Base-by-base conservation (phyloP, 2,329 filamentous ascomycete species). In the Diplocarpon mali region DNA sequence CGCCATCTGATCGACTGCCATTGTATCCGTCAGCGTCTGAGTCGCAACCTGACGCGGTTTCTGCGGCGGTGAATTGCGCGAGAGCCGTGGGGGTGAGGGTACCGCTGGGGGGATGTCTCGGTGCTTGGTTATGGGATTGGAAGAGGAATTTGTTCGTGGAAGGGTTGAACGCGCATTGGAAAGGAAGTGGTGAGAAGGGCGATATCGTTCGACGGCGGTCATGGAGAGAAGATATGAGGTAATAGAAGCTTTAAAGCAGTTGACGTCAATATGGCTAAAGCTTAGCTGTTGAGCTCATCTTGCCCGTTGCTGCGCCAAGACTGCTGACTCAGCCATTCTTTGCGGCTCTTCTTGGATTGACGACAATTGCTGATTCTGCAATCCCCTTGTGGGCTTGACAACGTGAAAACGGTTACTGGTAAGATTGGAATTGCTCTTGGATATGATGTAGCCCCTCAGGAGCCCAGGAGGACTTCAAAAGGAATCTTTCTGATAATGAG, bases 121-220 rank as follows among this genome's bases (percentile, higher is more conserved):
- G 20, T 24, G 20, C 57, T 37, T 53, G 24, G 41, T 42, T 55
- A 72, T 35, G 73, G 76, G 58, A 68, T 70, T 38, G 72, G 72
- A 27, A 64, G 59, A 48, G 65, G 67, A 35, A 70, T 67, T 45
- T 62, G 64, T 53, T 60, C 61, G 53, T 60, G 58, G 57, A 57
- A 36, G 45, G 53, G 47, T 58, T 48, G 53, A 53, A 40, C 42
- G 45, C 32, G 49, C 57, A 57, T 57, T 53, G 53, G 56, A 53
- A 50, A 39, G 42, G 32, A 57, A 50, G 11, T 48, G 47, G 15
- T 46, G 51, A 13, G 47, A 41, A 35, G 53, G 49, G 50, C 74
- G 68, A 55, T 78, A 78, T 58, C 71, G 65, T 59, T 78, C 74
- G 62, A 78, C 70, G 60, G 72, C 77, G 51, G 74, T 75, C 75